Percentiles rank a stretch among this genome's conserved stretches.
Evolutionary conservation across 2,329 filamentous ascomycete species (phyloP).

Genomic region (Macrophomina pseudophaseolina): DNA sequence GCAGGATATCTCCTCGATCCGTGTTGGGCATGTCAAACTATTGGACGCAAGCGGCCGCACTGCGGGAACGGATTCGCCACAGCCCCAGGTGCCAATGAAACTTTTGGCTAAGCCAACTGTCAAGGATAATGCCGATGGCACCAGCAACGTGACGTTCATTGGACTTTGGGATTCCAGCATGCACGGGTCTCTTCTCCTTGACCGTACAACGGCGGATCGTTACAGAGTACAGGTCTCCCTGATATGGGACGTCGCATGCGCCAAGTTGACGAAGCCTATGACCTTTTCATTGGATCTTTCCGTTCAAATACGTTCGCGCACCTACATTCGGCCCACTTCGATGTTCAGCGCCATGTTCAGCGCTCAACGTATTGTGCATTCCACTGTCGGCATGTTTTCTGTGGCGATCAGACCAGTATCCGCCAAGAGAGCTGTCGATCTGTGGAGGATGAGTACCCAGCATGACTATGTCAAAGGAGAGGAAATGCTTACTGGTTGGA

Average conservation of each 20-base stretch:
- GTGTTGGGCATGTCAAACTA: constrained; percentile 80
- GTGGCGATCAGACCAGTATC: constrained; percentile 84
- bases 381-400: constrained; percentile 84
- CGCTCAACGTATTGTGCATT: constrained; percentile 82
- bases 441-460: constrained; percentile 95
- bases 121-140: constrained; percentile 87
- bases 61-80: constrained; percentile 74
- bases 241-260: constrained; percentile 82
- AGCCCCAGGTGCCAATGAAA: constrained; percentile 77
- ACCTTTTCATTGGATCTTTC: constrained; percentile 80
- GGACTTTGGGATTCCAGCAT: constrained; percentile 97
- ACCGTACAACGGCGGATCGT: constrained; percentile 89
- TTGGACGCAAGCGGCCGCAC: constrained; percentile 85
- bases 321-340: constrained; percentile 83
- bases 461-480: constrained; percentile 97
- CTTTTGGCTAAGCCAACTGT: constrained; percentile 78
- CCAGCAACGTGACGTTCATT: constrained; percentile 81
- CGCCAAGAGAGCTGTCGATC: constrained; percentile 87
- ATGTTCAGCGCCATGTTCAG: constrained; percentile 89
- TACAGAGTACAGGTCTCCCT: constrained; percentile 88
- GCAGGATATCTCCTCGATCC: constrained; percentile 78
- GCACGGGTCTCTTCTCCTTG: constrained; percentile 90
- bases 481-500: constrained; percentile 83
- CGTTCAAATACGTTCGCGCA: constrained; percentile 81
- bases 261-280: constrained; percentile 86